Evolutionary conservation across 164 flowering plant genomes (phyloP), one percentile per base, ranked within the genome.

Genomic region (Piper betle): DNA sequence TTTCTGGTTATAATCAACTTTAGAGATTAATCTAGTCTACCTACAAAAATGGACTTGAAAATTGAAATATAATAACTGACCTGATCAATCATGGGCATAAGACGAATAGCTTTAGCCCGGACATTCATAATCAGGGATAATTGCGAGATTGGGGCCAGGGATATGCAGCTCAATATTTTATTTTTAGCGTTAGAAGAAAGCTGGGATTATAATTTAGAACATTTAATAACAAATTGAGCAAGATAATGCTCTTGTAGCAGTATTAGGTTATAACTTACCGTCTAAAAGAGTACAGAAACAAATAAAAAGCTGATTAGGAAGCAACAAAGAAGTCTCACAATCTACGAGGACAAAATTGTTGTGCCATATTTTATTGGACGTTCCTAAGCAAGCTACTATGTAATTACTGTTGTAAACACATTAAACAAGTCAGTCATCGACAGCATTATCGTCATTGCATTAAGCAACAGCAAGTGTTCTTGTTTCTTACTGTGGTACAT

Each of bases 81-180:
- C 82, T 86, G 93, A 70, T 86, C 93, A 67, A 86, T 86, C 93
- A 86, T 86, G 68, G 93, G 93, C 93, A 86, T 86, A 52, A 86
- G 82, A 18, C 93, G 89, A 15, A 86, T 82, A 37, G 93, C 89
- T 74, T 84, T 86, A 58, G 93, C 89, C 52, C 93, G 83, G 52
- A 86, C 87, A 72, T 63, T 86, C 93, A 89, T 86, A 74, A 17
- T 62, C 42, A 69, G 54, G 37, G 60, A 66, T 16, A 58, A 64
- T 64, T 39, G 20, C 39, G 19, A 58, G 48, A 58, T 38, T 18
- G 5, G 11, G 18, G 18, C 56, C n/a, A n/a, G 58, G 16, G 3
- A 46, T 46, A 6, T 46, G 10, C 15, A 8, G 58, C 9, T 25
- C 4, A 33, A 55, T 25, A 55, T 25, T 33, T 33, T 12, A 55